Conservation (phyloP, 805 yeast species). For the Lipomyces orientalis region DNA sequence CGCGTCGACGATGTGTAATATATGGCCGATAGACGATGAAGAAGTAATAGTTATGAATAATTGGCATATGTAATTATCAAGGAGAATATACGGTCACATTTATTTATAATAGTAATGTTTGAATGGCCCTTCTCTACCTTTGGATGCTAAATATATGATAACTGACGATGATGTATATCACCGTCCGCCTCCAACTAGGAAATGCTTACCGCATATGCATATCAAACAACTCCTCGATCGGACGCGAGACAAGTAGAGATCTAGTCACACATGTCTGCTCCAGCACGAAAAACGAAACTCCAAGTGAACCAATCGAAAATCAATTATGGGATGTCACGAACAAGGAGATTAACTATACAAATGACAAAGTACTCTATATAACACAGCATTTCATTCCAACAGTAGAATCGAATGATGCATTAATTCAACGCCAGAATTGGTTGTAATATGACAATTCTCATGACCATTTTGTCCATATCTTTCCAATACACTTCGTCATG, state of each 20-base stretch:
- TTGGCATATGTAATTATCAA: not conserved
- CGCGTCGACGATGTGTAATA: not conserved
- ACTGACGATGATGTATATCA: not conserved
- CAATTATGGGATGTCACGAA: not conserved
- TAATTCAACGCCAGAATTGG: not conserved
- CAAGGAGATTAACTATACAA: not conserved
- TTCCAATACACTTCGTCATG: not conserved
- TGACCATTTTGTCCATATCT: not conserved
- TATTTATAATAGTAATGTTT: not conserved
- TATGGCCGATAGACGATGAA: not conserved
- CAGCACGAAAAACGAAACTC: not conserved
- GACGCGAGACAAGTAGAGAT: not conserved
- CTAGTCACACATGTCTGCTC: not conserved
- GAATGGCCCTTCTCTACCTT: not conserved
- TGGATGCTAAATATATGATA: not conserved
- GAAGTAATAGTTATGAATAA: not conserved
- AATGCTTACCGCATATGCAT: not conserved
- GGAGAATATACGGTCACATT: not conserved
- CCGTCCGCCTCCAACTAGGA: not conserved
- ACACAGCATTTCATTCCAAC: not conserved
- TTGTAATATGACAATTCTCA: not conserved
- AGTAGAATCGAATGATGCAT: not conserved
- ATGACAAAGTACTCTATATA: not conserved
- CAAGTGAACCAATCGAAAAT: not conserved
- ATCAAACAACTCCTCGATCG: not conserved